Conservation (phyloP, 768 basidiomycete species). For the Tulasnella sp. region DNA sequence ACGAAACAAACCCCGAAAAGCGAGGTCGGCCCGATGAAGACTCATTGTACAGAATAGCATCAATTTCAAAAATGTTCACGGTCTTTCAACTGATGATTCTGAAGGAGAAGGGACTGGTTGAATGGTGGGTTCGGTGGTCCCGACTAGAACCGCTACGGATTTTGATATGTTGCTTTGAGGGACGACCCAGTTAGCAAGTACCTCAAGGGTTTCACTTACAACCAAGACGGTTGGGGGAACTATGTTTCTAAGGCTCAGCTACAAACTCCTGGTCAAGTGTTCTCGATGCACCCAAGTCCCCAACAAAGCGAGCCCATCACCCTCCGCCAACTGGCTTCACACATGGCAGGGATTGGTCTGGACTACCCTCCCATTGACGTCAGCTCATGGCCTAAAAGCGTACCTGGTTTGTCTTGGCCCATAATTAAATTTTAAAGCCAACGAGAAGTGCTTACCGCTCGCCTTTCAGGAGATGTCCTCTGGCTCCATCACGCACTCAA, state of each 20-base stretch:
- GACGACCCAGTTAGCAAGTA: constrained; percentile 52
- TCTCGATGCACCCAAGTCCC: not conserved
- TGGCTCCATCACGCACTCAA: not conserved
- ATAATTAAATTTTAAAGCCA: too few relatives aligned
- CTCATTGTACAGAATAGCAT: constrained; percentile 53
- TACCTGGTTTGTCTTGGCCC: not conserved
- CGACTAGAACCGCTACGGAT: not conserved
- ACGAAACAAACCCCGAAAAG: constrained; percentile 35
- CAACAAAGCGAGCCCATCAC: constrained; percentile 26
- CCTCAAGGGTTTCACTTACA: constrained; percentile 42
- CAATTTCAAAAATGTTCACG: constrained; percentile 52
- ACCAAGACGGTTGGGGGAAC: constrained; percentile 30
- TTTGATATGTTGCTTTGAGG: constrained; percentile 36
- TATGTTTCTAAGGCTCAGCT: not conserved
- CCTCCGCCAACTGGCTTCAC: constrained; percentile 31
- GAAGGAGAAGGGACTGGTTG: constrained; percentile 43
- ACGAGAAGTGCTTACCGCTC: not conserved
- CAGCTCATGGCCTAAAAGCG: constrained; percentile 44
- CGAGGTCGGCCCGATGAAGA: constrained; percentile 35
- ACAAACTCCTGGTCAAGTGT: not conserved
- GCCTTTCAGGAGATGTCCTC: not conserved
- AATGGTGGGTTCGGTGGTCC: not conserved
- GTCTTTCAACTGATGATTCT: constrained; percentile 50
- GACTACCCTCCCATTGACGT: constrained; percentile 42
- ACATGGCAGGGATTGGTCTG: constrained; percentile 40